Percentiles rank a stretch among this genome's conserved stretches.
Conservation (phyloP, 805 yeast species). For the Jamesozyma spencerorum region DNA sequence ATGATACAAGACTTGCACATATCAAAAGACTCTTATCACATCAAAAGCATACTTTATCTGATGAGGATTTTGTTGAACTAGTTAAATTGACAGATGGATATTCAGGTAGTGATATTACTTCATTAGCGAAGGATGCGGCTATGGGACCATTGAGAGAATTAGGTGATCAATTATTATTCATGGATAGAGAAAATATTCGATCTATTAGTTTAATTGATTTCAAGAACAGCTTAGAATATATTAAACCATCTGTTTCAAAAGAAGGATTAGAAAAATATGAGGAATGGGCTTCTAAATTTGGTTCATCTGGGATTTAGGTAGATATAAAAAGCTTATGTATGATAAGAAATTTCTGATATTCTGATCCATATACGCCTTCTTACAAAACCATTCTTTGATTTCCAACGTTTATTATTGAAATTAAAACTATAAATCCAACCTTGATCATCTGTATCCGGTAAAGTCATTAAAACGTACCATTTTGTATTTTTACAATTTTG, state of each 20-base stretch:
- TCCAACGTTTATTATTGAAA: slow-evolving; percentile 47
- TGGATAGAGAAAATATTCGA: slow-evolving; percentile 66
- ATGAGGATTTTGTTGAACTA: slow-evolving; percentile 51
- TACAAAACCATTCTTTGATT: slow-evolving; percentile 54
- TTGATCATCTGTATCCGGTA: slow-evolving; percentile 61
- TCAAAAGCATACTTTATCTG: slow-evolving; percentile 63
- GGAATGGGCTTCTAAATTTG: slow-evolving; percentile 79
- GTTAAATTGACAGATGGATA: slow-evolving; percentile 66
- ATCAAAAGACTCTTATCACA: slow-evolving; percentile 54
- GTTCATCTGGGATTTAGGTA: slow-evolving; percentile 56
- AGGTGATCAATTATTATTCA: slow-evolving; percentile 69
- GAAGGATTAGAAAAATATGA: slow-evolving; percentile 76
- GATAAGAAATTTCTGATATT: slow-evolving; percentile 2
- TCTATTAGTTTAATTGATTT: slow-evolving; percentile 70
- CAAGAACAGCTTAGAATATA: slow-evolving; percentile 59
- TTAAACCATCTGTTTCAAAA: slow-evolving; percentile 79
- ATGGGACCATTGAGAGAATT: slow-evolving; percentile 92
- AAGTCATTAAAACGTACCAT: slow-evolving; percentile 66
- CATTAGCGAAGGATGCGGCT: slow-evolving; percentile 92
- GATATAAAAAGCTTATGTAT: not conserved
- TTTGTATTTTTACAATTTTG: slow-evolving; percentile 18
- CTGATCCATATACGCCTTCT: slow-evolving; percentile 61
- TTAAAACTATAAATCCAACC: slow-evolving; percentile 70
- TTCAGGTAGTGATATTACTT: slow-evolving; percentile 91
- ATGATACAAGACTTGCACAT: slow-evolving; percentile 68